Percentiles rank a stretch among this genome's conserved stretches.
phyloP scores from a whole-genome alignment of 2,329 filamentous ascomycete genomes.

The Hypoxylon sp. region DNA sequence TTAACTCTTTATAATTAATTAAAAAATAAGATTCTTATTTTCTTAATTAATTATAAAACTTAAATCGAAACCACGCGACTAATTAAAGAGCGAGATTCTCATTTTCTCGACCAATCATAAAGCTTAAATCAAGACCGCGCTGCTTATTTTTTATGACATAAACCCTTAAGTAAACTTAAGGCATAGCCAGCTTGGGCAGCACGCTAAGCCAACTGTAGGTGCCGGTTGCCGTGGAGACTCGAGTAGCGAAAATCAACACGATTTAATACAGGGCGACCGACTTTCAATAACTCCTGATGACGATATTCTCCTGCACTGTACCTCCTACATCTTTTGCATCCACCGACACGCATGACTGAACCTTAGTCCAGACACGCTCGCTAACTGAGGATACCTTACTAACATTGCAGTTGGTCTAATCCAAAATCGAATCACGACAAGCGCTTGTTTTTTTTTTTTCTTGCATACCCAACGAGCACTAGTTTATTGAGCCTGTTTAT shows the following conservation, averaged over 20 bases:
- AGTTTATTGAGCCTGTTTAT: constrained; percentile 43
- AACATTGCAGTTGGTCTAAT: constrained; percentile 20
- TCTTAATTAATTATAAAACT: too few relatives aligned
- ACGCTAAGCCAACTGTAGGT: constrained; percentile 33
- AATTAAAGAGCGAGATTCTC: too few relatives aligned
- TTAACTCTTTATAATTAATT: too few relatives aligned
- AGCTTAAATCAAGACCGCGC: too few relatives aligned
- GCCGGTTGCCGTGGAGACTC: constrained; percentile 39
- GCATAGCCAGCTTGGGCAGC: constrained; percentile 12
- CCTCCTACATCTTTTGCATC: constrained; percentile 21
- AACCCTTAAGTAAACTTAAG: too few relatives aligned
- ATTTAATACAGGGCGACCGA: constrained; percentile 17
- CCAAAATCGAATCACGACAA: constrained; percentile 14
- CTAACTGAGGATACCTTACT: constrained; percentile 2
- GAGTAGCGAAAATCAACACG: constrained; percentile 40
- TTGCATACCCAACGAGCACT: constrained; percentile 17
- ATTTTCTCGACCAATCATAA: too few relatives aligned
- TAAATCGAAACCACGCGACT: too few relatives aligned
- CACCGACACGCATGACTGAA: constrained; percentile 1
- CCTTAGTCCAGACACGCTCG: constrained; percentile 8
- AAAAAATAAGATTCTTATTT: too few relatives aligned
- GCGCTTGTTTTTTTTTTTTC: constrained; percentile 6
- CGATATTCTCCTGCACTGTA: constrained; percentile 25
- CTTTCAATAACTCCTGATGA: constrained; percentile 36
- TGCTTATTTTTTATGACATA: too few relatives aligned